phyloP scores from a whole-genome alignment of 495 filamentous ascomycete genomes.

The Podospora fimiseda region DNA sequence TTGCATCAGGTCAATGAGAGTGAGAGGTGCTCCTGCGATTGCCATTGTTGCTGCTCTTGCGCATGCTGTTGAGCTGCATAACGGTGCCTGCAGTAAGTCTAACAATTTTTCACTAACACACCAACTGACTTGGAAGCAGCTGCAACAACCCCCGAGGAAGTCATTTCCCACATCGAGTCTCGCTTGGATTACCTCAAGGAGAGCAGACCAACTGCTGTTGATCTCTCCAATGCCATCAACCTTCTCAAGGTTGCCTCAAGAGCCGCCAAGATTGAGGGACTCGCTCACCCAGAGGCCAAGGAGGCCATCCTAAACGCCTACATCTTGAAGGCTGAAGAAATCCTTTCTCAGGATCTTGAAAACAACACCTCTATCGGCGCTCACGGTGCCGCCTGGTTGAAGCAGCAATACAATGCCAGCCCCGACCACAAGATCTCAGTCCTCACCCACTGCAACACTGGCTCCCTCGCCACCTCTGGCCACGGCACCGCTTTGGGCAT shows the following conservation, averaged over 20 bases:
- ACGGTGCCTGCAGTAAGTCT: constrained; percentile 41
- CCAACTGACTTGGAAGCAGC: neutral
- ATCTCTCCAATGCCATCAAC: constrained; percentile 79
- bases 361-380: constrained; percentile 83
- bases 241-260: constrained; percentile 61
- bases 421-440: constrained; percentile 54
- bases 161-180: constrained; percentile 57
- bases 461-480: constrained; percentile 92
- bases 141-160: constrained; percentile 47
- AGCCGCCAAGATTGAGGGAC: constrained; percentile 25
- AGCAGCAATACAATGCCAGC: constrained; percentile 35
- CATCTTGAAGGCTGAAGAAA: constrained; percentile 71
- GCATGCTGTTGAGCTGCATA: constrained; percentile 67
- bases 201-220: constrained; percentile 89
- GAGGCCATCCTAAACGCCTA: constrained; percentile 56
- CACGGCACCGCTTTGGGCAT: constrained; percentile 95
- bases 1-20: constrained; percentile 90
- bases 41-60: constrained; percentile 91
- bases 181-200: constrained; percentile 77
- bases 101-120: neutral
- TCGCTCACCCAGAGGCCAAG: constrained; percentile 29
- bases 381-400: constrained; percentile 78
- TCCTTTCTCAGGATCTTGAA: constrained; percentile 77
- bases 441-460: constrained; percentile 95
- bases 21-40: constrained; percentile 76